phyloP scores from a whole-genome alignment of 345 rosid genomes.

The Erysimum cheiranthoides region DNA sequence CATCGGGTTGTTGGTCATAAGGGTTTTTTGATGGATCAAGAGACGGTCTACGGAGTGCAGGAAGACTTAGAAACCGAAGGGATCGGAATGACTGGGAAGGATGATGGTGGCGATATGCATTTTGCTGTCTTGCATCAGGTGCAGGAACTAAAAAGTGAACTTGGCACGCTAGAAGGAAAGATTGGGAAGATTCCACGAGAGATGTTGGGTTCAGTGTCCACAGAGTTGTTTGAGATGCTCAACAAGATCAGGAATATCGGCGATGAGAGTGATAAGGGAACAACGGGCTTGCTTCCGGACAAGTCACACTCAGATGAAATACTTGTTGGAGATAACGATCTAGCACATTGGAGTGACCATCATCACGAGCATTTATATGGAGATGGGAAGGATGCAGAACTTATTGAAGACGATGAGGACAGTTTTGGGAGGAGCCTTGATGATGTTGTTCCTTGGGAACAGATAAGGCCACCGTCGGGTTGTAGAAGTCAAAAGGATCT shows the following conservation, averaged over 20 bases:
- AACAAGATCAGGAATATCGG: slow-evolving; percentile 78
- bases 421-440: slow-evolving; percentile 90
- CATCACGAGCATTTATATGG: slow-evolving; percentile 73
- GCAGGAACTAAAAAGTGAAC: slow-evolving; percentile 75
- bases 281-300: slow-evolving; percentile 57
- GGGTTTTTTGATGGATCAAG: slow-evolving; percentile 79
- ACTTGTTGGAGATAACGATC: slow-evolving; percentile 77
- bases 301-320: slow-evolving; percentile 70
- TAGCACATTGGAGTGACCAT: slow-evolving; percentile 85
- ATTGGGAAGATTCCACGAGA: slow-evolving; percentile 65
- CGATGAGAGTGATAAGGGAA: slow-evolving; percentile 68
- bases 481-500: slow-evolving; percentile 75
- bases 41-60: slow-evolving; percentile 77
- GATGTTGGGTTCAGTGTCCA: slow-evolving; percentile 71
- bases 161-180: slow-evolving; percentile 73
- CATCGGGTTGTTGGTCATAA: slow-evolving; percentile 95
- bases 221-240: slow-evolving; percentile 71
- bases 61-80: slow-evolving; percentile 82
- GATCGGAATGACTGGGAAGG: slow-evolving; percentile 69
- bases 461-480: slow-evolving; percentile 60
- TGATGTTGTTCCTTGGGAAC: slow-evolving; percentile 94
- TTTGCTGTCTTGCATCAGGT: slow-evolving; percentile 76
- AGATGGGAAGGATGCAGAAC: slow-evolving; percentile 73
- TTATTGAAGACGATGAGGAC: slow-evolving; percentile 91
- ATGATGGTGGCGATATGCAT: slow-evolving; percentile 66